Evolutionary conservation across 176 grass and related monocot species (phyloP).

Genomic region (Alopecurus myosuroides): DNA sequence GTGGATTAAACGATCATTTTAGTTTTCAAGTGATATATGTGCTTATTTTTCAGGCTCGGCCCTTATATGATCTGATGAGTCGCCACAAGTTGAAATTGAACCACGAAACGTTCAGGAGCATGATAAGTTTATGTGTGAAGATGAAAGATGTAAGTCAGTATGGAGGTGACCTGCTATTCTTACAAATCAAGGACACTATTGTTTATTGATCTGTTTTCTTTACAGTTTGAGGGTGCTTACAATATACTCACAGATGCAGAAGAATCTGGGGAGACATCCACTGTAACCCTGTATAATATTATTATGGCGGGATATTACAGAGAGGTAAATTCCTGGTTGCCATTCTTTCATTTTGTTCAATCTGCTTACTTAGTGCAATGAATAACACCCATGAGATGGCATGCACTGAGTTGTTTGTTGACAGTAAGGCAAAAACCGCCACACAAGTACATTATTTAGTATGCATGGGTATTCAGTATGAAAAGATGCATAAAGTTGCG

Average conservation of each 20-base stretch:
- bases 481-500: constrained; percentile 7
- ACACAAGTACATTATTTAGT: not conserved
- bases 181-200: constrained; percentile 11
- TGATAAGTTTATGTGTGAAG: constrained; percentile 74
- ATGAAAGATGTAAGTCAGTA: constrained; percentile 86
- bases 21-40: constrained; percentile 26
- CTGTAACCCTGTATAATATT: constrained; percentile 79
- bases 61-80: constrained; percentile 64
- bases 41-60: constrained; percentile 56
- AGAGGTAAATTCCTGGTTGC: constrained; percentile 49
- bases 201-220: constrained; percentile 31
- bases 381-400: not conserved
- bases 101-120: constrained; percentile 62
- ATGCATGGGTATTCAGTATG: not conserved
- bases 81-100: constrained; percentile 68
- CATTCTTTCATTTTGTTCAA: constrained; percentile 27
- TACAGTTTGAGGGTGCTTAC: constrained; percentile 90
- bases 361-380: constrained; percentile 11
- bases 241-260: constrained; percentile 56
- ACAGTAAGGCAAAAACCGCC: constrained; percentile 2
- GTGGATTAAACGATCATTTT: constrained; percentile 9
- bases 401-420: not conserved
- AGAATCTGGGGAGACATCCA: constrained; percentile 54
- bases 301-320: constrained; percentile 82
- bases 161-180: constrained; percentile 15